Base-by-base conservation (phyloP, 306 rosid species). In the Phaseolus lunatus region DNA sequence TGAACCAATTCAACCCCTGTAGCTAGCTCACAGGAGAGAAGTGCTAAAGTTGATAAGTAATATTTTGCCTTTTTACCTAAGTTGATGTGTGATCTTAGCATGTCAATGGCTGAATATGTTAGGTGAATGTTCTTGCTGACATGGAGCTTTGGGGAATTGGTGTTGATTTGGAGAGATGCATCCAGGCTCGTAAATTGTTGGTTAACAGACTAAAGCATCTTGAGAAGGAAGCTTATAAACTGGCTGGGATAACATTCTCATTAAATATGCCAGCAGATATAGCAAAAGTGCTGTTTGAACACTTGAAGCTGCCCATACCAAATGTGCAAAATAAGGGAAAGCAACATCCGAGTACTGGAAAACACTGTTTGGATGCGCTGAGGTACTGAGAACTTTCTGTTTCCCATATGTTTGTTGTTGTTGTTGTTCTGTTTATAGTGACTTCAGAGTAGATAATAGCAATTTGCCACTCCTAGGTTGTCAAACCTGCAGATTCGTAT, bases 101-200 rank as follows among this genome's bases (percentile, higher is more conserved):
- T 27, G 72, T 45, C 64, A 50, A 62, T 78, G 22, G 33, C 20
- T 26, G 20, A 69, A 65, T 63, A 41, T 78, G 22, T 70, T 81
- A 95, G 98, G 95, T 95, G 74, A 87, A 88, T 77, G 82, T 95
- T 83, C 93, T 95, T 79, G 98, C 97, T 59, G 98, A 95, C 83
- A 90, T 95, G 98, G 98, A 95, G 82, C 85, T 87, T 62, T 90
- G 95, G 92, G 98, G 98, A 57, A 91, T 95, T 49, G 98, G 98
- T 74, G 93, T 95, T 54, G 93, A 95, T 87, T 82, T 95, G 90
- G 97, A 92, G 87, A 83, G 92, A 49, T 95, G 97, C 84, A 88
- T 90, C 72, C 91, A 81, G 77, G 96, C 97, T 75, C 96, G 98
- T 61, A 88, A 86, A 80, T 82, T 87, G 84, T 80, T 92, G 89